Evolutionary conservation across 306 rosid genomes (phyloP), one percentile per base, ranked within the genome.

Genomic region (Rosa persica): DNA sequence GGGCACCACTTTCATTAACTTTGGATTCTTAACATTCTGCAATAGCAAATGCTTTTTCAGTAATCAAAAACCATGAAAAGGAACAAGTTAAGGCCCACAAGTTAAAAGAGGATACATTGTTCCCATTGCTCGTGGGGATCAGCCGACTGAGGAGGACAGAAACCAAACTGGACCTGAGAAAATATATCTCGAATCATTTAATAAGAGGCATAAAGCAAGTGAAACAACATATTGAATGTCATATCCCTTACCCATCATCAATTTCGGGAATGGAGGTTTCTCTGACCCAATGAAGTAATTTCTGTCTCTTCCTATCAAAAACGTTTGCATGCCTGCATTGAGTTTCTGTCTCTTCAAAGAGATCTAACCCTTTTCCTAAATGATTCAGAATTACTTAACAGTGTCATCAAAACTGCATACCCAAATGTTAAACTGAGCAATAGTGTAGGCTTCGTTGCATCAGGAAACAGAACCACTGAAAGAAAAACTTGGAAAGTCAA

Each of bases 141-240:
- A 94, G 92, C 86, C 97, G 92, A 70, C 79, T 72, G 77, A 94
- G 91, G 72, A 94, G 98, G 71, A 75, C 19, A 72, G 88, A 78
- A 80, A 88, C 79, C 83, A 92, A 78, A 85, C 81, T 82, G 70
- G 66, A 74, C 92, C 97, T 92, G 91, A 76, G 83, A 86, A 85
- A 42, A 77, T 62, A 83, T 64, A 16, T 76, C 60, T 54, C 64
- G 55, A 58, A 69, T 82, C 70, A 79, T 66, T 30, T 40, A 51
- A 77, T 44, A 38, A 46, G 74, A 72, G 62, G 74, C 67, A 69
- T 55, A 76, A 70, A 83, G 39, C 69, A 70, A 79, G 54, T 61
- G 54, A 38, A 81, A 40, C 58, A 80, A 68, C 72, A 64, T 60
- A 83, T 52, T 23, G 65, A 20, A 58, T 79, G 38, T 34, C 51